Conservation (phyloP, 768 basidiomycete species). For the Candolleomyces eurysporus region DNA sequence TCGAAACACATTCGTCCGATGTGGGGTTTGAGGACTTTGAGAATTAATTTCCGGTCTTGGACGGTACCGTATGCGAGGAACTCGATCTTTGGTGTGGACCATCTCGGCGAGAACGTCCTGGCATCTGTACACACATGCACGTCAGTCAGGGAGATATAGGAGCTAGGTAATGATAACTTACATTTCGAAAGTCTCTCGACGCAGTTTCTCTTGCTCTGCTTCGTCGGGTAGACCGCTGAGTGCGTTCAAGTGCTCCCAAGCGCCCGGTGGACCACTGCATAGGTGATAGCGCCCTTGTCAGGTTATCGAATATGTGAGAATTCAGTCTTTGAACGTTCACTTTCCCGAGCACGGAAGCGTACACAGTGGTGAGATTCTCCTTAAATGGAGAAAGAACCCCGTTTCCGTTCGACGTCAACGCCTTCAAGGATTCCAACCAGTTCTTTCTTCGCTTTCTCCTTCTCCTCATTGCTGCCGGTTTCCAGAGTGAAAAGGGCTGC, state of each 20-base stretch:
- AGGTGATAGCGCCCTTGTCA: slow-evolving; percentile 84
- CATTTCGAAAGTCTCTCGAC: slow-evolving; percentile 81
- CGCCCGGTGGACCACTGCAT: slow-evolving; percentile 84
- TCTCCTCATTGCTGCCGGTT: slow-evolving; percentile 57
- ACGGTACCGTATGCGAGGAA: slow-evolving; percentile 82
- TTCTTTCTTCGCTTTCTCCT: slow-evolving; percentile 63
- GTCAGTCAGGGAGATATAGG: neutral
- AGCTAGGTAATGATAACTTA: slow-evolving; percentile 25
- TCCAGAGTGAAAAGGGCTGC: slow-evolving; percentile 64
- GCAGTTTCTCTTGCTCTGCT: slow-evolving; percentile 67
- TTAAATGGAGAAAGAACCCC: slow-evolving; percentile 68
- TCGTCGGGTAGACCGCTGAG: slow-evolving; percentile 57
- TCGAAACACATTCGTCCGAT: slow-evolving; percentile 84
- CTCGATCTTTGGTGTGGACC: slow-evolving; percentile 88
- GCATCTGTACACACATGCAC: slow-evolving; percentile 43
- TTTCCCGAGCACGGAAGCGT: slow-evolving; percentile 22
- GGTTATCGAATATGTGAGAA: slow-evolving; percentile 73
- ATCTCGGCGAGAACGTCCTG: slow-evolving; percentile 88
- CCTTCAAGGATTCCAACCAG: slow-evolving; percentile 67
- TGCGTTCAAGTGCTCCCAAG: slow-evolving; percentile 82
- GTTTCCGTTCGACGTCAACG: slow-evolving; percentile 59
- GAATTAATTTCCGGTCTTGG: slow-evolving; percentile 92
- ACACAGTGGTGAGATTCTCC: slow-evolving; percentile 77
- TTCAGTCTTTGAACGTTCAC: neutral
- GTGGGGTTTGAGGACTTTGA: slow-evolving; percentile 88